Base-by-base conservation (phyloP, 495 filamentous ascomycete genomes). In the Rhypophila decipiens region DNA sequence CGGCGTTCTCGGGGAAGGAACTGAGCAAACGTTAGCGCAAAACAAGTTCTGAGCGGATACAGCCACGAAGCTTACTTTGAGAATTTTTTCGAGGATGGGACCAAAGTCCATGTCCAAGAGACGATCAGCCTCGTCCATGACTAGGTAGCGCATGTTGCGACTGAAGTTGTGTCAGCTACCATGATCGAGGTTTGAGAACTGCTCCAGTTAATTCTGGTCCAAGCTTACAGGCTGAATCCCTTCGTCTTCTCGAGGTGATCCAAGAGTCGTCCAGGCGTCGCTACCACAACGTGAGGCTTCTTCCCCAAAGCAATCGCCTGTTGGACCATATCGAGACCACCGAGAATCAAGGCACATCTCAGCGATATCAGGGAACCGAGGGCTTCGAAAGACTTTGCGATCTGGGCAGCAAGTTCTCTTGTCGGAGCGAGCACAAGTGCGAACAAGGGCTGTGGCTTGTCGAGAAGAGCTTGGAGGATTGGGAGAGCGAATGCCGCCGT, bases 161-260 rank as follows among this genome's bases (percentile, higher is more conserved):
- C 56, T 59, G 24, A 3, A 27, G 13, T 8, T 13, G 27, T 8
- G 48, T 51, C 9, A 51, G 48, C 18, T 31, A 40, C 2, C 18
- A 3, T 12, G 15, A 40, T 2, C 12, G 5, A 39, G n/a, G 11
- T 0, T n/a, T 19, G 3, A 15, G 12, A 35, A 3, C 12, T 2
- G 5, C 5, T 5, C 31, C 31, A 5, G 29, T 3, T 35, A 12
- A 35, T 46, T 24, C 18, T 27, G 3, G 15, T 10, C 4, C 17
- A 9, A 20, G 51, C 56, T 50, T 81, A 78, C 31, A 96, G 68
- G 7, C 82, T 87, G 65, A 98, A 98, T 8, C 93, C 91, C 62
- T 95, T 96, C 5, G 93, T 98, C 61, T 95, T 95, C 64, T 98
- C 90, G 9, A 96, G 71, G 61, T 98, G 93, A 56, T 98, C 93